Base-by-base conservation (phyloP, 345 rosid genomes). In the Hibiscus tridactylites region DNA sequence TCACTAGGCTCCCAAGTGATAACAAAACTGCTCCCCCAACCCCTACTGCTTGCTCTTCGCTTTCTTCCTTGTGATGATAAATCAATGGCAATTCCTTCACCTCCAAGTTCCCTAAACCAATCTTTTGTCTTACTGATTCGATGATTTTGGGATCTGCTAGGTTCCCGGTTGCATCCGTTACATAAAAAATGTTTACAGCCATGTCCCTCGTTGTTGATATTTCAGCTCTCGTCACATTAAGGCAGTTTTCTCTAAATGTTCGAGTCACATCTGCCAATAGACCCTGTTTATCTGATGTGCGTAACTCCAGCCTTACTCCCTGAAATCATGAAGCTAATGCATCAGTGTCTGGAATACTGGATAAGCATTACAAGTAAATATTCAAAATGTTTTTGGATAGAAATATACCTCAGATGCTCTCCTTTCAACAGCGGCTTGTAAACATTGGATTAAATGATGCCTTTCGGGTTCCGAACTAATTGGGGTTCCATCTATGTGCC, bases 401-500 rank as follows among this genome's bases (percentile, higher is more conserved):
- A 52, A 28, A 47, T 3, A 26, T 71, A 94, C 99, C 97, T 82
- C 84, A 0, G 96, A 86, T 6, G 90, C 96, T 80, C 99, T 83
- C 86, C 99, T 88, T 77, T 87, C 87, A 4, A 87, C 85, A 2
- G 99, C 89, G 31, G 99, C 98, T 78, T 92, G 85, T 42, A 95
- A 71, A 73, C 99, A 95, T 75, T 85, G 93, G 54, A 95, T 88
- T 54, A 92, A 97, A 0, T 97, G 81, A 76, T 92, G 98, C 61
- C 92, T 83, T 82, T 95, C 99, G 0, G 99, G 88, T 83, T 95
- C 98, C 1, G 92, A 95, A 70, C 90, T 95, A 64, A 95, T 90
- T 1, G 98, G 98, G 65, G 91, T 87, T 73, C 98, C 99, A 74
- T 95, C 99, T 3, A 83, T 74, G 77, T 95, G 99, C 72, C 83